phyloP scores from a whole-genome alignment of 2,329 filamentous ascomycete species.

The Lojkania enalia region DNA sequence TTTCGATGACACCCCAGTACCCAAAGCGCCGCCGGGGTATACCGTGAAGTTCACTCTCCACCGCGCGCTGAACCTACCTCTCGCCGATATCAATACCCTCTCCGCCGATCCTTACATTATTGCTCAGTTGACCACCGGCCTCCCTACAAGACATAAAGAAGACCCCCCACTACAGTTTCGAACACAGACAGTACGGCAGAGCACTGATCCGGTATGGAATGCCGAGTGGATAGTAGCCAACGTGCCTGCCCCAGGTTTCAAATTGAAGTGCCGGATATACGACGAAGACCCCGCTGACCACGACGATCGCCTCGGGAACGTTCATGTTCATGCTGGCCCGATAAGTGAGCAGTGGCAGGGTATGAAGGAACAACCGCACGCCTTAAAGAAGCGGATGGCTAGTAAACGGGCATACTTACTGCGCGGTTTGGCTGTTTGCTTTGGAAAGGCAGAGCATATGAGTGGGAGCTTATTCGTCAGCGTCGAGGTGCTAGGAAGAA shows the following conservation, averaged over 20 bases:
- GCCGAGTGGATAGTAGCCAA: slow-evolving; percentile 87
- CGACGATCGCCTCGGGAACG: slow-evolving; percentile 86
- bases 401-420: slow-evolving; percentile 85
- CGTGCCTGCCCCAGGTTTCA: slow-evolving; percentile 77
- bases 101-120: slow-evolving; percentile 83
- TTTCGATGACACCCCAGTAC: slow-evolving; percentile 78
- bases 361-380: slow-evolving; percentile 65
- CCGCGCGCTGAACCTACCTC: slow-evolving; percentile 76
- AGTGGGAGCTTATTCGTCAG: slow-evolving; percentile 72
- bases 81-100: slow-evolving; percentile 75
- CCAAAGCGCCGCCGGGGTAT: slow-evolving; percentile 74
- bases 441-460: slow-evolving; percentile 66
- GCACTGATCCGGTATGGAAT: slow-evolving; percentile 78
- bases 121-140: slow-evolving; percentile 71
- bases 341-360: slow-evolving; percentile 70
- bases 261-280: slow-evolving; percentile 81
- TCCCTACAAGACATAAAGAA: slow-evolving; percentile 81
- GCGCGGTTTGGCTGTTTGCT: slow-evolving; percentile 66
- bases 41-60: slow-evolving; percentile 86
- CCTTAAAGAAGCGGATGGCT: slow-evolving; percentile 79
- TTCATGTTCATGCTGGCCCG: slow-evolving; percentile 66
- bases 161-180: slow-evolving; percentile 75
- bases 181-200: slow-evolving; percentile 73
- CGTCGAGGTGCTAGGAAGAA: slow-evolving; percentile 76
- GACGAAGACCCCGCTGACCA: slow-evolving; percentile 87